Evolutionary conservation across 495 filamentous ascomycete genomes (phyloP).

Genomic region (Penicillium herquei): DNA sequence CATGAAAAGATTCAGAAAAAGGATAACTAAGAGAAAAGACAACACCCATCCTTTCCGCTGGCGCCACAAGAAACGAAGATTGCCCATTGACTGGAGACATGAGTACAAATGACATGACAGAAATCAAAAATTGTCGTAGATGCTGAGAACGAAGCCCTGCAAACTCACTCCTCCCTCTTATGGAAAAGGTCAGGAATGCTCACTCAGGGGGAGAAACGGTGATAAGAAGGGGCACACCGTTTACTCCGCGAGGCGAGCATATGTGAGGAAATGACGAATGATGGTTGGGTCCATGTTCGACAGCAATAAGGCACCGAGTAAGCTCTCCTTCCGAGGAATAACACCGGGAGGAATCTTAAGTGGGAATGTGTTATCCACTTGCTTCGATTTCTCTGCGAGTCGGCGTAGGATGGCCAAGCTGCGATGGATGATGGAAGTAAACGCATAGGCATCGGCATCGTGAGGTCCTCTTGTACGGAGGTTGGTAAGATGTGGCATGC

Average conservation of each 20-base stretch:
- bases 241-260: conserved; percentile 60
- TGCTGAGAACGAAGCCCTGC: conserved; percentile 13
- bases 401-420: conserved; percentile 68
- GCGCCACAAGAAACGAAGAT: conserved; percentile 20
- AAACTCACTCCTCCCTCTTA: neutral
- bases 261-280: conserved; percentile 70
- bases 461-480: conserved; percentile 32
- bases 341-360: conserved; percentile 58
- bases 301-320: conserved; percentile 67
- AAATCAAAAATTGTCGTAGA: conserved; percentile 25
- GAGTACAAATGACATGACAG: conserved; percentile 33
- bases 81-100: conserved; percentile 27
- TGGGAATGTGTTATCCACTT: conserved; percentile 49
- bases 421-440: conserved; percentile 61
- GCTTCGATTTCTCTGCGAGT: conserved; percentile 69
- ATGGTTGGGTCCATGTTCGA: conserved; percentile 57
- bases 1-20: conserved; percentile 21
- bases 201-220: neutral
- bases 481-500: conserved; percentile 34
- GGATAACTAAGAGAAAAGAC: conserved; percentile 14
- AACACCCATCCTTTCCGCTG: conserved; percentile 20
- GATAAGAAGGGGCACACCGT: neutral
- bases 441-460: conserved; percentile 47
- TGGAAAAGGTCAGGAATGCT: neutral
- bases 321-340: conserved; percentile 65